Evolutionary conservation across 1,284 basidiomycete species (phyloP).

Genomic region (Ganoderma multipileum): DNA sequence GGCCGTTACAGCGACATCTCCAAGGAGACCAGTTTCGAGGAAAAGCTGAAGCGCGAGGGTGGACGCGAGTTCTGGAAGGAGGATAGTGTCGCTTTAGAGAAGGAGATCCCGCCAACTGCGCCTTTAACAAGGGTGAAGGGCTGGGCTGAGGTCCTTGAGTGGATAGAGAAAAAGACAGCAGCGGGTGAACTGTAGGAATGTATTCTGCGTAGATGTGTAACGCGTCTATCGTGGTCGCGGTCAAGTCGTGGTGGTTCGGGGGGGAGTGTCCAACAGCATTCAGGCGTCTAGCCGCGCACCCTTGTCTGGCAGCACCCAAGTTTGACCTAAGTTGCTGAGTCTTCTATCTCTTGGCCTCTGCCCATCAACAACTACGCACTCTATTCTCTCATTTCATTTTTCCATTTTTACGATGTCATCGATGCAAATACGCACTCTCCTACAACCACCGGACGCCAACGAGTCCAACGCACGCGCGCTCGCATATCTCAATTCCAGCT

Average conservation of each 20-base stretch:
- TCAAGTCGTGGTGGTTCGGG: neutral
- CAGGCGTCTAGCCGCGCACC: neutral
- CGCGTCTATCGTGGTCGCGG: neutral
- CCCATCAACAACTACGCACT: neutral
- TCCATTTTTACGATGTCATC: slow-evolving; percentile 61
- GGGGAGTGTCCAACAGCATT: neutral
- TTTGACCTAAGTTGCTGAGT: neutral
- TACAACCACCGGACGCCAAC: slow-evolving; percentile 52
- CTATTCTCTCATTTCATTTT: neutral
- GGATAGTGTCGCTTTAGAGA: slow-evolving; percentile 45
- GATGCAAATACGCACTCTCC: slow-evolving; percentile 53
- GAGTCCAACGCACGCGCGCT: slow-evolving; percentile 51
- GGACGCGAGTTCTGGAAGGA: slow-evolving; percentile 64
- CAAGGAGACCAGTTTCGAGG: slow-evolving; percentile 66
- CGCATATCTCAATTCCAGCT: slow-evolving; percentile 53
- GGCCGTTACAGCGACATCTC: slow-evolving; percentile 51
- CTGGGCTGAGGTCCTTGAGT: slow-evolving; percentile 62
- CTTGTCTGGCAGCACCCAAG: neutral
- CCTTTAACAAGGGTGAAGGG: slow-evolving; percentile 57
- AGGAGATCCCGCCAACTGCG: slow-evolving; percentile 49
- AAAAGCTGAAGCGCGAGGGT: slow-evolving; percentile 55
- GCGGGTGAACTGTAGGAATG: slow-evolving; percentile 33
- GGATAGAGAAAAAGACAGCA: slow-evolving; percentile 48
- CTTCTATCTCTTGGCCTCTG: neutral
- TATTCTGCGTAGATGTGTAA: neutral